Evolutionary conservation across 192 early-diverging fungal genomes (phyloP).

Genomic region (Coemansia sp.): DNA sequence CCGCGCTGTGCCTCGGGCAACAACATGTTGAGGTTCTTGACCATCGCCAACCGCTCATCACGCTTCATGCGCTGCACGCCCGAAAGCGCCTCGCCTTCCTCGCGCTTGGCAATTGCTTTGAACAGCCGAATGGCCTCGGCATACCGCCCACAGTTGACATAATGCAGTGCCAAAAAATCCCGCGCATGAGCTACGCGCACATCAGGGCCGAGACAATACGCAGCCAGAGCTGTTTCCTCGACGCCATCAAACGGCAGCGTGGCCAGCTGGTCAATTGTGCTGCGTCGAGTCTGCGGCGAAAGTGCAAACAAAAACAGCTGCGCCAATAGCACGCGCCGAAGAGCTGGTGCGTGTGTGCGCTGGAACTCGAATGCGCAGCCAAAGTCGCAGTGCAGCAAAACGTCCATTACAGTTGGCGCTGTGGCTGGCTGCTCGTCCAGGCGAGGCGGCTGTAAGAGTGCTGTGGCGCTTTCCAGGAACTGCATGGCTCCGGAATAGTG

Average conservation of each 20-base stretch:
- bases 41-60: constrained; percentile 38
- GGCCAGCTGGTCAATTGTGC: constrained; percentile 26
- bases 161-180: constrained; percentile 53
- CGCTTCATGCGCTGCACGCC: constrained; percentile 29
- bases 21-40: constrained; percentile 38
- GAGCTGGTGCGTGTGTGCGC: constrained; percentile 19
- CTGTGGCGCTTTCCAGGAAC: constrained; percentile 45
- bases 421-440: constrained; percentile 21
- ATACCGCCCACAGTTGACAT: constrained; percentile 43
- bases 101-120: constrained; percentile 18
- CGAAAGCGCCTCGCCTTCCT: constrained; percentile 15
- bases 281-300: constrained; percentile 16
- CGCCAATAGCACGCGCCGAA: constrained; percentile 36
- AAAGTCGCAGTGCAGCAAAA: constrained; percentile 40
- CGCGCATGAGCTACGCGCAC: constrained; percentile 16
- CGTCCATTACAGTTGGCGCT: constrained; percentile 38
- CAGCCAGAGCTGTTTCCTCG: constrained; percentile 35
- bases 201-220: constrained; percentile 23
- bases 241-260: constrained; percentile 31
- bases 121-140: constrained; percentile 49
- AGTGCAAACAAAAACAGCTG: constrained; percentile 48
- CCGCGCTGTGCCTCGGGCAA: constrained; percentile 42
- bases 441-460: constrained; percentile 21
- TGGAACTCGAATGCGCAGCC: constrained; percentile 49
- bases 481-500: constrained; percentile 19